Evolutionary conservation across 805 yeast species (phyloP).

Genomic region (Teunomyces funiuensis): DNA sequence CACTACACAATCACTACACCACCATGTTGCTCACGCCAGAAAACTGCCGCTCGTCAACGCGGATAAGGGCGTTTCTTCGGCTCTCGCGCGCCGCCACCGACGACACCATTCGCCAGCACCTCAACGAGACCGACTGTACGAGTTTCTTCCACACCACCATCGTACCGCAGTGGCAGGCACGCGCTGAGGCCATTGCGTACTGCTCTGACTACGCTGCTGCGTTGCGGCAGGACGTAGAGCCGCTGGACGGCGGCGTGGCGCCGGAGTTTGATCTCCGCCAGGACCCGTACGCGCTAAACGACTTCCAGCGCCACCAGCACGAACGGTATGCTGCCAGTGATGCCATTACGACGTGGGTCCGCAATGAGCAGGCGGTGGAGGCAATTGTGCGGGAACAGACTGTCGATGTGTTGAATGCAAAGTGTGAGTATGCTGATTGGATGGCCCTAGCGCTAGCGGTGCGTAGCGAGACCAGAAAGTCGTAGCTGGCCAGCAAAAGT

Average conservation of each 20-base stretch:
- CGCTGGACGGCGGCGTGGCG: background rate
- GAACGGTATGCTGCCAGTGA: constrained; percentile 26
- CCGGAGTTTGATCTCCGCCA: constrained; percentile 28
- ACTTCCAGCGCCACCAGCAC: constrained; percentile 20
- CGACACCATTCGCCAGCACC: constrained; percentile 38
- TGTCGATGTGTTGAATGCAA: constrained; percentile 30
- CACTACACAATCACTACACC: background rate
- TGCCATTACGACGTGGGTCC: constrained; percentile 35
- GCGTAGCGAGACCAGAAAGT: too few relatives aligned
- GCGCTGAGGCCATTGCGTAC: constrained; percentile 29
- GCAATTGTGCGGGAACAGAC: constrained; percentile 34
- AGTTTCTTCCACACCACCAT: constrained; percentile 26
- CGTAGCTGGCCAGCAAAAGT: too few relatives aligned
- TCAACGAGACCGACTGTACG: constrained; percentile 35
- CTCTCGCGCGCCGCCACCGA: constrained; percentile 42
- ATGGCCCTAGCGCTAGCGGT: too few relatives aligned
- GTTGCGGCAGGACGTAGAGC: constrained; percentile 18
- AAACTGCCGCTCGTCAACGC: constrained; percentile 33
- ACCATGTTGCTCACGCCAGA: constrained; percentile 23
- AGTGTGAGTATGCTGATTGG: constrained; percentile 41
- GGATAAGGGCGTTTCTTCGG: constrained; percentile 38
- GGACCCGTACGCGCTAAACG: constrained; percentile 40
- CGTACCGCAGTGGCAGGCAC: constrained; percentile 37
- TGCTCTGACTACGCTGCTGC: constrained; percentile 28
- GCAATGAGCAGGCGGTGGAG: constrained; percentile 36